Evolutionary conservation across 2,329 filamentous ascomycete genomes (phyloP), one percentile per base, ranked within the genome.

Genomic region (Dactylellina sp.): DNA sequence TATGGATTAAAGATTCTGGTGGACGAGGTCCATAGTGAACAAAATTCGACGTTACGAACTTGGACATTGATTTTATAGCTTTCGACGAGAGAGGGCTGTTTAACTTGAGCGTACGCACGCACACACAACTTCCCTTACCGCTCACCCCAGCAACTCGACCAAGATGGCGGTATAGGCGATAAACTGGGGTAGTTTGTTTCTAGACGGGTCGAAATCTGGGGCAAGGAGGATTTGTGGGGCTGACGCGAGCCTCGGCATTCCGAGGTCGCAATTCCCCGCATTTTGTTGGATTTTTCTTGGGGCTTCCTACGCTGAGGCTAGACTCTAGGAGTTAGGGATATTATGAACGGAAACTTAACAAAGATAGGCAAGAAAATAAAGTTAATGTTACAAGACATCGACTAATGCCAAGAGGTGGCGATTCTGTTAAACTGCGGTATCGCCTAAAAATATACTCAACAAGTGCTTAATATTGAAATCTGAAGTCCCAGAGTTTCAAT

Each of bases 101-200:
- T 32, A 32, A 9, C 28, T 32, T 32, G 28, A 4, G 5, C 28
- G 9, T 9, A 9, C 28, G 28, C 28, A 32, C 28, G 28, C 28
- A 9, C 28, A 14, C 24, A 24, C 14, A 24, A 22, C n/a, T 49
- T 49, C 24, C 20, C 5, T 1, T 25, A 2, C 32, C 4, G 3
- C n/a, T 28, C 12, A 39, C 37, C 39, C 25, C n/a, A 24, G n/a
- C n/a, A n/a, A 32, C 4, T 32, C 11, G 25, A 2, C 24, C 39
- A 49, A 46, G 39, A 65, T 56, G 55, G 61, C 61, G 61, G 61
- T 65, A 37, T 53, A 65, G 47, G 61, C 61, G 60, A 64, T 62
- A 32, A 32, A 25, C 35, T 42, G 53, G 28, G 9, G 12, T 37
- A 35, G 25, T 12, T 25, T 7, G 7, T 16, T 55, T 20, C 55